These are phyloP conservation scores for Phylloporus arenicola DNA, from an alignment of 768 basidiomycete genomes.

Conservation along the genomic window DNA sequence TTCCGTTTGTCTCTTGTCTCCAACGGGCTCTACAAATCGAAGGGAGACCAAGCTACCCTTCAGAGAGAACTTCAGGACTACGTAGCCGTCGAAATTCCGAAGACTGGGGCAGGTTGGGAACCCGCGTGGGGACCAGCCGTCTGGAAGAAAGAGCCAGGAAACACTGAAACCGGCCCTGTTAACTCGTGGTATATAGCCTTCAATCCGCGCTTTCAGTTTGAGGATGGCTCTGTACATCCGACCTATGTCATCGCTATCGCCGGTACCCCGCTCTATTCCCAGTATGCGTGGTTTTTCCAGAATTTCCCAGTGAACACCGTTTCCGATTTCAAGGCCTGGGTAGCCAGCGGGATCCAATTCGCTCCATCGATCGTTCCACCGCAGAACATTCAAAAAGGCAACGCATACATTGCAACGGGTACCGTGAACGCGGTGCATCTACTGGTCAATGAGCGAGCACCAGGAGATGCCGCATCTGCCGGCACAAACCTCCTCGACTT, in stretches of 20 bases:
- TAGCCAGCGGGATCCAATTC: background rate
- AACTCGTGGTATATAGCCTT: slow-evolving; percentile 7
- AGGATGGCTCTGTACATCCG: background rate
- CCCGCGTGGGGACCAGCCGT: slow-evolving; percentile 8
- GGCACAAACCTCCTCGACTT: slow-evolving; percentile 1
- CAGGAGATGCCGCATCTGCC: background rate
- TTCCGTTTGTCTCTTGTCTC: background rate
- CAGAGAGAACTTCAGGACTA: background rate
- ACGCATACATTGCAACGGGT: slow-evolving; percentile 2
- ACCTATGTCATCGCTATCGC: slow-evolving; percentile 8
- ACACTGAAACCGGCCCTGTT: background rate
- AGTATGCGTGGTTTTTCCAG: background rate
- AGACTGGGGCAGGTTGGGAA: background rate
- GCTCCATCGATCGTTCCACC: background rate
- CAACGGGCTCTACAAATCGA: background rate
- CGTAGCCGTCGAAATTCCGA: background rate
- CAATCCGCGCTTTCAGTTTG: background rate
- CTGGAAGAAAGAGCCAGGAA: slow-evolving; percentile 1
- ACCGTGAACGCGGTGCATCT: background rate
- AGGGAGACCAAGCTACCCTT: background rate
- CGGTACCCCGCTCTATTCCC: background rate
- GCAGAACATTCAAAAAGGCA: background rate
- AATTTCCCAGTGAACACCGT: slow-evolving; percentile 3
- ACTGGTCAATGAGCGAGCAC: background rate
- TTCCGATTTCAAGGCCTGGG: slow-evolving; percentile 3